Evolutionary conservation across 1,284 basidiomycete species (phyloP).

Genomic region (Neotropicomus parvogracilis): DNA sequence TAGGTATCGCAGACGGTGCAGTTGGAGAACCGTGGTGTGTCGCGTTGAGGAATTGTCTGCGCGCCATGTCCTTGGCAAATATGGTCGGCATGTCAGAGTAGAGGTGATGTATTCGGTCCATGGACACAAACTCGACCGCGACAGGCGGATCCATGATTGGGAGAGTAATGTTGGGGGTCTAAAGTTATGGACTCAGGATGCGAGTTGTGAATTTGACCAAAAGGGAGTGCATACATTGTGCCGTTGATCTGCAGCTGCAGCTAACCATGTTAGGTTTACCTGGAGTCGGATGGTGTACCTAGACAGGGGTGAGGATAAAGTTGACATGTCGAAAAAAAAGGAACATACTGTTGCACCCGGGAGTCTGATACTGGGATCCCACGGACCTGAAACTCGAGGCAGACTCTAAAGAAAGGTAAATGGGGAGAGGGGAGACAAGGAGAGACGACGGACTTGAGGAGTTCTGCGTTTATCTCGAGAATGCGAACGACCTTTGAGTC

Average conservation of each 20-base stretch:
- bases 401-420: conserved; percentile 39
- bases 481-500: conserved; percentile 57
- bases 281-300: conserved; percentile 60
- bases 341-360: conserved; percentile 56
- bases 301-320: conserved; percentile 12
- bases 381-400: conserved; percentile 53
- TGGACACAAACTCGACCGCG: conserved; percentile 46
- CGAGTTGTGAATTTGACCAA: not conserved
- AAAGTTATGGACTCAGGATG: conserved; percentile 11
- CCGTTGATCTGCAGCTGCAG: conserved; percentile 56
- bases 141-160: conserved; percentile 58
- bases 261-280: conserved; percentile 65
- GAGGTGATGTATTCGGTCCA: conserved; percentile 56
- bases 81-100: conserved; percentile 57
- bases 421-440: not conserved
- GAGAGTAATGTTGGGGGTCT: conserved; percentile 39
- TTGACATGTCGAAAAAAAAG: not conserved
- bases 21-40: conserved; percentile 21
- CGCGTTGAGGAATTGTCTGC: conserved; percentile 37
- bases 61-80: conserved; percentile 63
- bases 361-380: conserved; percentile 48
- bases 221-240: conserved; percentile 39
- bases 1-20: conserved; percentile 15
- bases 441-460: conserved; percentile 50
- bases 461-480: conserved; percentile 61